Conservation (phyloP, 805 yeast species). For the Nakazawaea molendinolei region DNA sequence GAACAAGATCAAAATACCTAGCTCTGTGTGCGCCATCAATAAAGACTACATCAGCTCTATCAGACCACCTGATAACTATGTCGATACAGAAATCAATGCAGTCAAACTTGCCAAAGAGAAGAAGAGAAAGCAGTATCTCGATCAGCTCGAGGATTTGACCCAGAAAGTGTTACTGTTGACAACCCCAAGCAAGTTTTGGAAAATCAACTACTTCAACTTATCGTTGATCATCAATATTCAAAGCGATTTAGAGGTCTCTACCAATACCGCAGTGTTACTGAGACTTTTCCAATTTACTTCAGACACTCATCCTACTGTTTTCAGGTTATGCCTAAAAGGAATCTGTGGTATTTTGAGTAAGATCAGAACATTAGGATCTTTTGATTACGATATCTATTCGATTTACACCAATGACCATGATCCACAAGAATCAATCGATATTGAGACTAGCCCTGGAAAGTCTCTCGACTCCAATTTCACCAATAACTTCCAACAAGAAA, state of each 20-base stretch:
- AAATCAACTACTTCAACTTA: slow-evolving; percentile 23
- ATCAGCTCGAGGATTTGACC: slow-evolving; percentile 25
- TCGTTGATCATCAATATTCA: slow-evolving; percentile 44
- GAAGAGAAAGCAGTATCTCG: slow-evolving; percentile 40
- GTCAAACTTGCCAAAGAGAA: slow-evolving; percentile 56
- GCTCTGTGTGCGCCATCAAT: slow-evolving; percentile 46
- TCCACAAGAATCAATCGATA: slow-evolving; percentile 28
- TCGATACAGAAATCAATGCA: slow-evolving; percentile 52
- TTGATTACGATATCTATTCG: slow-evolving; percentile 39
- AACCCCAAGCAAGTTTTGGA: slow-evolving; percentile 26
- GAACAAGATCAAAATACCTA: slow-evolving; percentile 39
- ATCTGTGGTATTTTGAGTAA: slow-evolving; percentile 46
- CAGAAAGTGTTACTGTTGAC: neutral
- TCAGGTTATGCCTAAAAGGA: slow-evolving; percentile 55
- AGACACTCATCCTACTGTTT: slow-evolving; percentile 63
- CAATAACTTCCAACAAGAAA: slow-evolving; percentile 41
- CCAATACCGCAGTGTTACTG: slow-evolving; percentile 32
- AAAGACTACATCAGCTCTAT: slow-evolving; percentile 34
- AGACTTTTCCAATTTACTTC: slow-evolving; percentile 40
- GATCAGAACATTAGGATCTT: slow-evolving; percentile 35
- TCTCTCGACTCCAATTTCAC: slow-evolving; percentile 25
- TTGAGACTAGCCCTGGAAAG: slow-evolving; percentile 36
- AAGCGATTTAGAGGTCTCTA: slow-evolving; percentile 41
- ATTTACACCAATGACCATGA: slow-evolving; percentile 31
- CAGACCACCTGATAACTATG: slow-evolving; percentile 54